Conservation (phyloP, 129 eudicot species). For the Smallanthus sonchifolius region DNA sequence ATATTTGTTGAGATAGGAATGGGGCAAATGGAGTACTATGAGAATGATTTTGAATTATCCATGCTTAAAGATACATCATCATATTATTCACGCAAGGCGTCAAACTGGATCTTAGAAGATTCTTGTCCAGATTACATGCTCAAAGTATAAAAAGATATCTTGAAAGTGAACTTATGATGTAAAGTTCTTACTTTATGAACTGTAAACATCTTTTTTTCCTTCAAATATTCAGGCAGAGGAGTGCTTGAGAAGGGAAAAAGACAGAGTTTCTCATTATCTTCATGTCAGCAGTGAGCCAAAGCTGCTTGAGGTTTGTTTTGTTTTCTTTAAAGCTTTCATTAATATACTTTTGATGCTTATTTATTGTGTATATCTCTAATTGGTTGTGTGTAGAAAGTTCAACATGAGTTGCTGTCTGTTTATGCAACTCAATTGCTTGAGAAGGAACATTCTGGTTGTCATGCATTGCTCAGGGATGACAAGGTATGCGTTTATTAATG, state of each 20-base stretch:
- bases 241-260: slow-evolving; percentile 81
- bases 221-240: slow-evolving; percentile 65
- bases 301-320: slow-evolving; percentile 66
- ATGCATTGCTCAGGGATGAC: slow-evolving; percentile 91
- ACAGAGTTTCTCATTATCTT: slow-evolving; percentile 77
- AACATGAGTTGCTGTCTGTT: slow-evolving; percentile 77
- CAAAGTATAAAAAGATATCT: slow-evolving; percentile 35
- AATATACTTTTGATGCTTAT: background rate
- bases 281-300: slow-evolving; percentile 81
- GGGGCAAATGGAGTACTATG: slow-evolving; percentile 89
- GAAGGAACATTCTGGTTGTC: slow-evolving; percentile 96
- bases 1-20: slow-evolving; percentile 96
- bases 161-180: slow-evolving; percentile 9
- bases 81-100: slow-evolving; percentile 92
- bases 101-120: slow-evolving; percentile 85
- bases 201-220: background rate
- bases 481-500: slow-evolving; percentile 43
- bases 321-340: background rate
- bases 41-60: slow-evolving; percentile 78
- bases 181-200: background rate
- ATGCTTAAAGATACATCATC: slow-evolving; percentile 79
- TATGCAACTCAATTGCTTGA: slow-evolving; percentile 85
- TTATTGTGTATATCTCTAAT: background rate
- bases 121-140: slow-evolving; percentile 88
- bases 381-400: slow-evolving; percentile 57